Evolutionary conservation across 148 eudicot genomes (phyloP), one percentile per base, ranked within the genome.

Genomic region (Silene conica): DNA sequence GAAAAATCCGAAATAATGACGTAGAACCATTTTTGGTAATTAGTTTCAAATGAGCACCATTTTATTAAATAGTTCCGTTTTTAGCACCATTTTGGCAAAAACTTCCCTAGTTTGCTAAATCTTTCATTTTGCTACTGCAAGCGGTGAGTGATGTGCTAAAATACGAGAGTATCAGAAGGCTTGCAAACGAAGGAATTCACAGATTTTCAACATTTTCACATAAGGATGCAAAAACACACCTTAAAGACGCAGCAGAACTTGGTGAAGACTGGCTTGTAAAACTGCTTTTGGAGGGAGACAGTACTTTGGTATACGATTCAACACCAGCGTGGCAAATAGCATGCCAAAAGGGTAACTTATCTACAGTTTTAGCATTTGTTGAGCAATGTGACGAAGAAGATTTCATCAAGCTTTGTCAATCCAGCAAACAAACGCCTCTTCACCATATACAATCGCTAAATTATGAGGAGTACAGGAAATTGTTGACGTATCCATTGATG

Each of bases 321-420:
- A 20, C 71, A 18, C 8, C 45, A 46, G 70, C 77, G 2, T 63
- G 77, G 77, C 62, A 50, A 19, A 20, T 19, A 31, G 70, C 77
- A 52, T 74, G 77, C 19, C 20, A n/a, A 15, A 74, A 19, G 11
- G 61, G 70, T 50, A n/a, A 31, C 22, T 13, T 74, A 19, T 65
- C 77, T 3, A 52, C 63, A 11, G 48, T 64, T 57, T 61, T 64
- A 0, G 52, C 46, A 26, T 73, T 73, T 11, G 6, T 43, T 25
- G 69, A 61, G 58, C 31, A 21, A 15, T 68, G 18, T 7, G 31
- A 13, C 48, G 23, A 46, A 13, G 31, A 50, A 62, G 41, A 63
- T 2, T 74, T 74, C 57, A 28, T 19, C 11, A 19, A 28, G 1
- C 56, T 46, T 23, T 74, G 76, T 48, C 76, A 4, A 14, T 4